A percentile compares a stretch with the other conserved stretches of the same genome.
phyloP scores from a whole-genome alignment of 1,284 basidiomycete genomes.

The Meira nashicola region DNA sequence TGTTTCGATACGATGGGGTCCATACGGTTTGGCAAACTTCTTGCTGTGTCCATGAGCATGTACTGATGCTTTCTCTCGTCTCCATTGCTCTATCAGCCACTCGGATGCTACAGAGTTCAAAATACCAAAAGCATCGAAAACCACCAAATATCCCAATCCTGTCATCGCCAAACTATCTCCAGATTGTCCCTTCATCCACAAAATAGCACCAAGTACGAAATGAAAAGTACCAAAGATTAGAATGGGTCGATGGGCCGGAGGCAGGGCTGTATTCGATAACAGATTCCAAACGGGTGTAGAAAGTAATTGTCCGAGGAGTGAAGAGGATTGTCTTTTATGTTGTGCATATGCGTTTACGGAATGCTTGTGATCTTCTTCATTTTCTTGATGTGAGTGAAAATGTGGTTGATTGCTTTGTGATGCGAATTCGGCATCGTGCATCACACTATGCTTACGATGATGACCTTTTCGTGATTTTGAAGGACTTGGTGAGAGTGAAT shows the following conservation, averaged over 20 bases:
- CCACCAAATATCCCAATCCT: constrained; percentile 88
- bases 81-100: constrained; percentile 9
- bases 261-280: constrained; percentile 1
- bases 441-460: constrained; percentile 38
- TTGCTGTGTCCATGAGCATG: not conserved
- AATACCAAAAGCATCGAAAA: constrained; percentile 70
- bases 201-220: constrained; percentile 57
- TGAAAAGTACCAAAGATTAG: constrained; percentile 55
- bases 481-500: constrained; percentile 20
- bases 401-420: not conserved
- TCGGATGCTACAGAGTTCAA: constrained; percentile 14
- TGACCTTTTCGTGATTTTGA: constrained; percentile 32
- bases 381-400: not conserved
- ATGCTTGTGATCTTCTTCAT: too few species aligned
- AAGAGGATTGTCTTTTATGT: not conserved
- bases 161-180: constrained; percentile 80
- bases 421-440: not conserved
- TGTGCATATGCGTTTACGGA: not conserved
- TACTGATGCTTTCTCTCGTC: constrained; percentile 1
- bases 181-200: constrained; percentile 90
- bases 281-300: constrained; percentile 7
- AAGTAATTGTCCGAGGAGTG: not conserved
- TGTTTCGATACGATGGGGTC: constrained; percentile 65
- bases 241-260: constrained; percentile 46
- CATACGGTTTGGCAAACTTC: not conserved